Evolutionary conservation across 176 grass and related monocot genomes (phyloP), one percentile per base, ranked within the genome.

Genomic region (Aegilops longissima): DNA sequence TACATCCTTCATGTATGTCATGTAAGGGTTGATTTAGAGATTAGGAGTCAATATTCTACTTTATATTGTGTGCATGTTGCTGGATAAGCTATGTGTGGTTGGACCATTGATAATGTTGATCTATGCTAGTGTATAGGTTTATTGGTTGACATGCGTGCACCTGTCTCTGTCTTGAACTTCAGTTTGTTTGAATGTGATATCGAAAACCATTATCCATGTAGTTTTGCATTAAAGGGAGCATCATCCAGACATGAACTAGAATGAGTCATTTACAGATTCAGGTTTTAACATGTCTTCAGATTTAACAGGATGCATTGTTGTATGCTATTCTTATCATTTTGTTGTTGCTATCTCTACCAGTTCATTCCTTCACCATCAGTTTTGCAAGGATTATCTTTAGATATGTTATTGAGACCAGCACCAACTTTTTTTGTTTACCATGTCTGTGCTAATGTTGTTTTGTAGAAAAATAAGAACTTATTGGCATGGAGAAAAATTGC

Each of bases 381-480:
- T 52, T 21, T 34, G 4, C 27, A 66, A 34, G 58, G 20, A 63
- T 47, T 42, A 30, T 61, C 35, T 63, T 63, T 62, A 74, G 69
- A 33, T 74, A 44, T 74, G 35, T 20, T 62, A 44, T 3, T 75
- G 70, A 62, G 61, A 45, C 30, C 56, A 74, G 30, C 5, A 82
- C 51, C 44, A 72, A 42, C 20, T 18, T 56, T 82, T 82, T 18
- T 52, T 21, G 11, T 40, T 25, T 51, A n/a, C 24, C 77, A 71
- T 78, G 66, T 76, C 20, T 70, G 11, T 51, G 70, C 34, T 76
- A 12, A 77, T 82, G 8, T 69, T 82, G 4, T 78, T 84, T 73
- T 69, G 36, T 49, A 89, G 87, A 67, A 84, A 84, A 13, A n/a
- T 16, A 45, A 45, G 1, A 84, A 84, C 79, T 74, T 5, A 18